Evolutionary conservation across 768 basidiomycete genomes (phyloP).

Genomic region (Rhodosporidiobolus sp.): DNA sequence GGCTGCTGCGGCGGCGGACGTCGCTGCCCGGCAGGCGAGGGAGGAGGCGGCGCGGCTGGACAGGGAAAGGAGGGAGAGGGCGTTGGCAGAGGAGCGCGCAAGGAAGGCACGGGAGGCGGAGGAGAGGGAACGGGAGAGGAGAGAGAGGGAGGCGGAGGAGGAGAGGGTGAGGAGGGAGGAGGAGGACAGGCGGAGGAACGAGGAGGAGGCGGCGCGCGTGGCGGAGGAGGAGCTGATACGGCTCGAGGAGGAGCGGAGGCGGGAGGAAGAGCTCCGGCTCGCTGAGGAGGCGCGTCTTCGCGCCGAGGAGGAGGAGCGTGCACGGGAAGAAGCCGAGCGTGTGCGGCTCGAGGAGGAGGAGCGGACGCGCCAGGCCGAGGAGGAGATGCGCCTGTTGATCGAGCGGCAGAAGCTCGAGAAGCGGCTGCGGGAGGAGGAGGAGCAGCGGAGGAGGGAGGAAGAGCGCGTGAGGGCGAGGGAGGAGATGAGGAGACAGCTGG

Average conservation of each 20-base stretch:
- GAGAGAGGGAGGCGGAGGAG: neutral
- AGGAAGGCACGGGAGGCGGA: slow-evolving; percentile 32
- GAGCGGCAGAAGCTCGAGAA: slow-evolving; percentile 18
- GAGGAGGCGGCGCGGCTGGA: slow-evolving; percentile 1
- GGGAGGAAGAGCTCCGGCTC: neutral
- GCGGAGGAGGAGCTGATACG: slow-evolving; percentile 2
- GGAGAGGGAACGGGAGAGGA: neutral
- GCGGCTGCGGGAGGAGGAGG: slow-evolving; percentile 24
- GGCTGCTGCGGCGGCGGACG: neutral
- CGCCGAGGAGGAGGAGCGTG: neutral
- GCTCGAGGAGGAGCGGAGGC: neutral
- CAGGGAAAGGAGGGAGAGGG: slow-evolving; percentile 43
- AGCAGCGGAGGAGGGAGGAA: neutral
- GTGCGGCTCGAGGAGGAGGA: slow-evolving; percentile 12
- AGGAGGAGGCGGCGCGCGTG: neutral
- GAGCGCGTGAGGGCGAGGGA: neutral
- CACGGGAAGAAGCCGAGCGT: neutral
- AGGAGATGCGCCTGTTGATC: slow-evolving; percentile 30
- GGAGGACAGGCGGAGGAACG: neutral
- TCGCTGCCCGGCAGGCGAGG: neutral
- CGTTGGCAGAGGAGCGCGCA: slow-evolving; percentile 19
- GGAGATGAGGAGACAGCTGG: neutral
- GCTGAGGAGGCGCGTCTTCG: neutral
- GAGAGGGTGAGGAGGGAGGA: neutral
- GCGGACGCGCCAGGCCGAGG: slow-evolving; percentile 14